Base-by-base conservation (phyloP, 2,329 filamentous ascomycete genomes). In the Cephalotrichum gorgonifer region DNA sequence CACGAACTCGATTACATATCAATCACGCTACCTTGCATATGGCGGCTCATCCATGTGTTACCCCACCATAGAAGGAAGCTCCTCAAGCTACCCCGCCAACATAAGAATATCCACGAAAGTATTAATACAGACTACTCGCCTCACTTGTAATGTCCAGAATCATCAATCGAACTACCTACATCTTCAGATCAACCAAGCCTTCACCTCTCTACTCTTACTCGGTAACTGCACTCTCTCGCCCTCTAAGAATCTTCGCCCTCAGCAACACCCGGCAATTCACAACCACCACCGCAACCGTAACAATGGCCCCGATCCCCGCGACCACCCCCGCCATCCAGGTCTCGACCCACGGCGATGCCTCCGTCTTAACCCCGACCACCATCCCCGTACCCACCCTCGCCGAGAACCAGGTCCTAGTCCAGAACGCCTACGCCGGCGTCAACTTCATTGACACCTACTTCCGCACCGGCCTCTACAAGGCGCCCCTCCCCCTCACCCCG, bases 361-460 rank as follows among this genome's bases (percentile, higher is more conserved):
- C 41, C 17, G 47, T 44, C 17, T 28, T 44, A 22, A 44, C 30
- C 12, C 27, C 85, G 66, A 48, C 50, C 23, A 26, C 44, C 20
- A 35, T 47, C 12, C 28, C 64, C 17, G 78, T 95, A 1, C 87
- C 88, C 0, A 68, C 73, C 45, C 78, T 76, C 2, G 71, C 78
- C 31, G 78, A 83, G n/a, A 83, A 81, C 51, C 75, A 95, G 56
- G 66, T 95, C 22, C 76, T 95, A 4, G 78, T 95, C 51, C 85
- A 84, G 66, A 95, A 95, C 65, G 79, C 83, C 54, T 86, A 78
- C 62, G 74, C 85, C 44, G 90, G 89, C 52, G 72, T 95, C 53
- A 95, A 95, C 68, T 95, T 78, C 68, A 94, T 95, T 59, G 90
- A 95, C 66, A 95, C 72, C 35, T 95, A 95, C 69, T 94, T 90